A percentile compares a stretch with the other conserved stretches of the same genome.
Evolutionary conservation across 2,329 filamentous ascomycete genomes (phyloP).

Genomic region (Camptophora hylomeconis): DNA sequence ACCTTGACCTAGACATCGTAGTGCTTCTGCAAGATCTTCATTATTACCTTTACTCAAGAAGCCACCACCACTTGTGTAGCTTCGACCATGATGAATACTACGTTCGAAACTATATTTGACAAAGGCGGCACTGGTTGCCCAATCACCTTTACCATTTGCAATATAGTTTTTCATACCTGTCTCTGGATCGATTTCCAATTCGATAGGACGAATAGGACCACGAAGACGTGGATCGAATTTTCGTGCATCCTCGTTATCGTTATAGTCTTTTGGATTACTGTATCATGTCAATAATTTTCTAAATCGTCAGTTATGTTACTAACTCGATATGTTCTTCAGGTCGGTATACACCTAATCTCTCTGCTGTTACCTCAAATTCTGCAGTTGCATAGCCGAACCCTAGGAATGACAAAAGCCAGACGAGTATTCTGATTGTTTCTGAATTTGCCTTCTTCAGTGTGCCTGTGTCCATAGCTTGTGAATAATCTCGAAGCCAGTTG

Average conservation of each 20-base stretch:
- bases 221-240: constrained; percentile 70
- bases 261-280: constrained; percentile 68
- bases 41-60: constrained; percentile 48
- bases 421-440: constrained; percentile 63
- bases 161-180: constrained; percentile 99
- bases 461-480: constrained; percentile 68
- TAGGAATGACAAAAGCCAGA: constrained; percentile 73
- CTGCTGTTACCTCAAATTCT: constrained; percentile 72
- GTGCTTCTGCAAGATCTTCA: constrained; percentile 65
- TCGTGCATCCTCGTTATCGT: constrained; percentile 62
- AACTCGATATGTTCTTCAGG: constrained; percentile 50
- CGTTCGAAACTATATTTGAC: constrained; percentile 61
- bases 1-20: constrained; percentile 62
- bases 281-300: constrained; percentile 34
- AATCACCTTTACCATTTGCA: constrained; percentile 72
- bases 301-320: constrained; percentile 28
- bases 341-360: constrained; percentile 66
- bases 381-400: constrained; percentile 74
- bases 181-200: constrained; percentile 58
- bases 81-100: constrained; percentile 63
- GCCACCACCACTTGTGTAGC: constrained; percentile 55
- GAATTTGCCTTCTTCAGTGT: constrained; percentile 67
- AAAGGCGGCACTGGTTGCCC: constrained; percentile 83
- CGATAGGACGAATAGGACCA: constrained; percentile 57
- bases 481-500: constrained; percentile 79